Percentiles rank a stretch among this genome's conserved stretches.
These are phyloP conservation scores for Starmerella apicola DNA, from an alignment of 805 yeast genomes.

Conservation along the genomic window DNA sequence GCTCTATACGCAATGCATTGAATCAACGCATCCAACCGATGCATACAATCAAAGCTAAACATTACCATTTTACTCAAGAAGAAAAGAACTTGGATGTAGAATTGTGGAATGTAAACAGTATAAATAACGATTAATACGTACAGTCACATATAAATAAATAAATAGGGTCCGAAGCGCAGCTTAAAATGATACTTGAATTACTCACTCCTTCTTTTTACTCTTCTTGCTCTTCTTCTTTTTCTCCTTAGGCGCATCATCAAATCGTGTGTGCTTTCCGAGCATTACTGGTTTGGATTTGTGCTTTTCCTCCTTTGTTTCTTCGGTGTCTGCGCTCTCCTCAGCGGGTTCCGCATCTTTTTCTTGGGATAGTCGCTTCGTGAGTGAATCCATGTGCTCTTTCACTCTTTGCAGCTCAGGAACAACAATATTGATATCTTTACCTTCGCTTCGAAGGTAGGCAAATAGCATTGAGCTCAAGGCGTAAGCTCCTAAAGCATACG, in stretches of 20 bases:
- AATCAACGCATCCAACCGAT: too few species aligned
- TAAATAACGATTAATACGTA: too few species aligned
- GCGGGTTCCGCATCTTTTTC: not conserved
- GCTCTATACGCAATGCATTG: too few species aligned
- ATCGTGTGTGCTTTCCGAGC: constrained; percentile 18
- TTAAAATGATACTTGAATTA: too few species aligned
- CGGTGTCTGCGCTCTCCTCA: not conserved
- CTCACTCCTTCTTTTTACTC: not conserved
- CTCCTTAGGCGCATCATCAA: constrained; percentile 7
- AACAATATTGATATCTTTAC: constrained; percentile 44
- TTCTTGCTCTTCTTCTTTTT: constrained; percentile 1
- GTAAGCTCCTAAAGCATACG: constrained; percentile 31
- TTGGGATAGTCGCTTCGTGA: not conserved
- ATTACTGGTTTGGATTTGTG: not conserved
- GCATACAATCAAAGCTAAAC: too few species aligned
- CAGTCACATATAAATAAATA: too few species aligned
- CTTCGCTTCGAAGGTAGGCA: constrained; percentile 47
- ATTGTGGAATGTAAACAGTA: too few species aligned
- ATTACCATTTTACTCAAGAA: too few species aligned
- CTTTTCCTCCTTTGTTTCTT: not conserved
- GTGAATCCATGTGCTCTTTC: constrained; percentile 29
- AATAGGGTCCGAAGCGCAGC: too few species aligned
- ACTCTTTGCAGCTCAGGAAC: constrained; percentile 33
- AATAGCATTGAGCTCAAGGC: constrained; percentile 44
- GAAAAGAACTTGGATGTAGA: too few species aligned